Base-by-base conservation (phyloP, 2,329 filamentous ascomycete species). In the Trichophyton benhamiae region DNA sequence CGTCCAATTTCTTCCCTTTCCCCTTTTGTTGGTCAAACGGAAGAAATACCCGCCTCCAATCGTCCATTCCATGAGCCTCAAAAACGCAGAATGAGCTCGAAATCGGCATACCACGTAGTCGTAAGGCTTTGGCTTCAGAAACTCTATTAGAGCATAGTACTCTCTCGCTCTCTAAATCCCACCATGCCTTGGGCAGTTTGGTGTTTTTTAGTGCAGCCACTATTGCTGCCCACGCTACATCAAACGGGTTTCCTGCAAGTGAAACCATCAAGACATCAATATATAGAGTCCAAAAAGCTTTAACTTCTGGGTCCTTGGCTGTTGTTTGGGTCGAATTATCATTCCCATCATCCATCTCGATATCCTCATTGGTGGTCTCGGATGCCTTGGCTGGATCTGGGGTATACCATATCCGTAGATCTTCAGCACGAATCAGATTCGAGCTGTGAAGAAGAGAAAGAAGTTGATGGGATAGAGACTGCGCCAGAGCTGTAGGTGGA, bases 241-340 rank as follows among this genome's bases (percentile, higher is more conserved):
- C 92, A 66, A 97, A 91, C 1, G 90, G 84, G 69, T 94, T 95
- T 4, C 92, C 92, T 65, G 96, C 91, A 58, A 96, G 84, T 0
- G 89, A 95, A 66, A 99, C 87, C 75, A 96, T 94, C 70, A 96
- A 83, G n/a, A 96, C 80, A 71, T 97, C 92, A 66, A 99, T 88
- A 74, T 96, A 96, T 20, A 99, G 83, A 8, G 89, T 86, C 94
- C 92, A 99, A 74, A 95, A 97, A 0, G 87, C 94, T 71, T 88
- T 92, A 9, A 92, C 74, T 64, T 84, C 80, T 6, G 72, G 72
- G 27, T 20, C 48, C 27, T 42, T n/a, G 46, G 68, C 66, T 13
- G 73, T 68, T 1, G 66, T 53, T 52, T 65, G 65, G 27, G 65
- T 66, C 1, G 67, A 64, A 11, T 65, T 63, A 3, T 68, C 66